A percentile compares a stretch with the other conserved stretches of the same genome.
These are phyloP conservation scores for Leavenworthia alabamica DNA, from an alignment of 345 rosid species.

Conservation along the genomic window DNA sequence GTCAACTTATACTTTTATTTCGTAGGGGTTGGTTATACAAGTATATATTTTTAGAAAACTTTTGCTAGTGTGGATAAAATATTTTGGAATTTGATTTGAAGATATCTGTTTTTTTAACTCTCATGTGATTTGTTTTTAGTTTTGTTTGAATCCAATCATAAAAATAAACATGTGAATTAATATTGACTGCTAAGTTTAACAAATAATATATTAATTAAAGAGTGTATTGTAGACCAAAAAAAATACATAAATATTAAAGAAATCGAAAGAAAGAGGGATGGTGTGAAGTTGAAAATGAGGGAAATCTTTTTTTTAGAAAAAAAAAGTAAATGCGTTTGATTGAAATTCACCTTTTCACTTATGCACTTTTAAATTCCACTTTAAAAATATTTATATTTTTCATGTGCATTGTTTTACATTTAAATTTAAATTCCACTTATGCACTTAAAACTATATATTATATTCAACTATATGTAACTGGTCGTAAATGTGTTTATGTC, in stretches of 20 bases:
- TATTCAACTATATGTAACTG: slow-evolving; percentile 12
- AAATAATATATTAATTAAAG: neutral
- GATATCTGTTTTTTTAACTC: neutral
- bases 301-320: neutral
- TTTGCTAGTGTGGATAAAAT: neutral
- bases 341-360: slow-evolving; percentile 23
- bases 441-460: slow-evolving; percentile 17
- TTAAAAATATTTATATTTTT: neutral
- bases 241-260: no score
- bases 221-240: no score
- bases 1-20: neutral
- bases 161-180: neutral
- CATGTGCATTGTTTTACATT: slow-evolving; percentile 24
- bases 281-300: slow-evolving; percentile 15
- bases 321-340: slow-evolving; percentile 11
- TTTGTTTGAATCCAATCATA: neutral
- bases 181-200: neutral
- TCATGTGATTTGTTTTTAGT: neutral
- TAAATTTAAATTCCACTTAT: no score
- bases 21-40: neutral
- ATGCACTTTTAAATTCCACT: neutral
- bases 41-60: neutral
- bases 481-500: slow-evolving; percentile 29
- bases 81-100: neutral
- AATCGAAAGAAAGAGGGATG: slow-evolving; percentile 4